A percentile compares a stretch with the other conserved stretches of the same genome.
phyloP scores from a whole-genome alignment of 2,329 filamentous ascomycete species.

The Colletotrichum zoysiae region DNA sequence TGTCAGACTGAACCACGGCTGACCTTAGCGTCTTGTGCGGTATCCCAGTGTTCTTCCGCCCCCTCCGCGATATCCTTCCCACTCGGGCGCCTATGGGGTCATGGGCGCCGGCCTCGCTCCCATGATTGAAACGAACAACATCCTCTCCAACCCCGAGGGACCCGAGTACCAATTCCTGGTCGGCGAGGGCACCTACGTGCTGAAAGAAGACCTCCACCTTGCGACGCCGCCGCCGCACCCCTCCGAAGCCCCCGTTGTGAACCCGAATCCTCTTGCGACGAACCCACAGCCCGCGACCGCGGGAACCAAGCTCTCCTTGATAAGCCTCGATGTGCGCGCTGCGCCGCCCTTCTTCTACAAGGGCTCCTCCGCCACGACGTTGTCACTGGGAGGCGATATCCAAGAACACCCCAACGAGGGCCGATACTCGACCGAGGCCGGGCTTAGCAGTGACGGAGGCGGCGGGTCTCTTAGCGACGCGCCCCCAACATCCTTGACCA shows the following conservation, averaged over 20 bases:
- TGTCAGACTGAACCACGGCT: neutral
- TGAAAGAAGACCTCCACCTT: slow-evolving; percentile 91
- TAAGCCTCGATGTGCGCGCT: slow-evolving; percentile 75
- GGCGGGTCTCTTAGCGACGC: slow-evolving; percentile 66
- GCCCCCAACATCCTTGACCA: slow-evolving; percentile 54
- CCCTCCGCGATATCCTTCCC: slow-evolving; percentile 84
- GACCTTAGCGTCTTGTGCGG: slow-evolving; percentile 22
- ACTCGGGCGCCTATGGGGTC: slow-evolving; percentile 78
- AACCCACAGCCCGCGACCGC: slow-evolving; percentile 84
- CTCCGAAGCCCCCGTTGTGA: slow-evolving; percentile 87
- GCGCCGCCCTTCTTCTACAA: slow-evolving; percentile 67
- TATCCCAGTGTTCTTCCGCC: slow-evolving; percentile 81
- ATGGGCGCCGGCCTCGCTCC: slow-evolving; percentile 76
- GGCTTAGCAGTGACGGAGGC: slow-evolving; percentile 69
- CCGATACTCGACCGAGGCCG: slow-evolving; percentile 70
- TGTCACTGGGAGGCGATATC: slow-evolving; percentile 64
- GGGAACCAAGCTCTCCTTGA: slow-evolving; percentile 86
- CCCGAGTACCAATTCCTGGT: slow-evolving; percentile 91
- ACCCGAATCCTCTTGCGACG: slow-evolving; percentile 92
- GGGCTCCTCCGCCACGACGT: slow-evolving; percentile 63
- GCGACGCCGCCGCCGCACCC: slow-evolving; percentile 96
- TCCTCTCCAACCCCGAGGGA: slow-evolving; percentile 81
- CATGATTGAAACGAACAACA: slow-evolving; percentile 95
- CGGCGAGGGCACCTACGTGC: slow-evolving; percentile 94
- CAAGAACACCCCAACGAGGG: slow-evolving; percentile 73